Base-by-base conservation (phyloP, 2,329 filamentous ascomycete species). In the Colletotrichum higginsianum region DNA sequence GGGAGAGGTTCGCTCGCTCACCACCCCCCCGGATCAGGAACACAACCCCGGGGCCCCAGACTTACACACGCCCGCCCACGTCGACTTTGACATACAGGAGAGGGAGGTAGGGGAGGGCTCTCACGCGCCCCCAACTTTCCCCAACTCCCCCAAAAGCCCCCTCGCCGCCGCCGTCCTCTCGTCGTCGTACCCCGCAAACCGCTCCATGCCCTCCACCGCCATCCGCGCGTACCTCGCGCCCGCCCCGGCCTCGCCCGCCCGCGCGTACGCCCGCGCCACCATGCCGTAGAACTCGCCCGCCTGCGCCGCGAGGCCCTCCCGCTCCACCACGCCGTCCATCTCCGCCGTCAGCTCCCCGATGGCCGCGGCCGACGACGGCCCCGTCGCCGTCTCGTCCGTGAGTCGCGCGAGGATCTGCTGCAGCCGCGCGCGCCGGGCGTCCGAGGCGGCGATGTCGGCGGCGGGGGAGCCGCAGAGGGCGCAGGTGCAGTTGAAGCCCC, bases 401-500 rank as follows among this genome's bases (percentile, higher is more conserved):
- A 79, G 50, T 47, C 73, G 73, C 21, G 62, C 72, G 11, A 78
- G 73, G 30, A 76, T 71, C 13, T 73, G 61, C 16, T 76, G 76
- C 44, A 79, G 73, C 16, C 75, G 71, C 23, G 56, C 61, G 13
- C 77, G 74, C 38, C 74, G 74, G 8, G 66, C 61, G 66, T 79
- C 78, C 2, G 77, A 79, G 18, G 49, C 50, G 21, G 68, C 73
- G 0, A 68, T 60, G 8, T 70, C 75, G 11, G 69, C 9, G 8
- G 69, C 9, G 8, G 69, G 26, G 15, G 75, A 74, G 15, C 67
- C 50, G 71, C 78, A 79, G 23, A 79, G 70, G 5, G 74, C 61
- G 60, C 77, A 79, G 1, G 74, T 76, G 67, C 78, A 79, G 61
- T 76, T 74, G 71, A 79, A 79, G 12, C 76, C 75, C 77, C 77